These are phyloP conservation scores for Paramecium sexaurelia DNA, from an alignment of 73 alveolate species.

Conservation along the genomic window DNA sequence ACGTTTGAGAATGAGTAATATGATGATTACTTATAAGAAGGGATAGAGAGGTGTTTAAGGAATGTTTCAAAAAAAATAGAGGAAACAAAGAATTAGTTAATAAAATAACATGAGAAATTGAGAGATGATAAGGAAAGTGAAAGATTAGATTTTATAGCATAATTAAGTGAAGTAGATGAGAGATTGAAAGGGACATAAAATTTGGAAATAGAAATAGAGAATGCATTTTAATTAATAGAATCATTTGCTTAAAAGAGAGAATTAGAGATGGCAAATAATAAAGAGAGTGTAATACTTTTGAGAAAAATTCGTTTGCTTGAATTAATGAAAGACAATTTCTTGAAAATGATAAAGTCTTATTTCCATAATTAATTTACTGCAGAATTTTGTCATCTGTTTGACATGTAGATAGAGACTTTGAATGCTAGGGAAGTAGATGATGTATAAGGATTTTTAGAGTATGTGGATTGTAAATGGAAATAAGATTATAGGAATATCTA, in stretches of 20 bases:
- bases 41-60: slow-evolving; percentile 2
- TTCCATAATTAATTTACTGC: slow-evolving; percentile 53
- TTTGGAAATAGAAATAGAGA: neutral
- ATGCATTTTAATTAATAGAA: neutral
- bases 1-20: neutral
- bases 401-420: slow-evolving; percentile 5
- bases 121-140: neutral
- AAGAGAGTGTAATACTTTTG: neutral
- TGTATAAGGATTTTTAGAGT: slow-evolving; percentile 32
- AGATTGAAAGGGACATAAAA: neutral
- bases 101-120: neutral
- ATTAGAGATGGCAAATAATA: neutral
- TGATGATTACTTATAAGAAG: neutral
- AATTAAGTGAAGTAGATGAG: neutral
- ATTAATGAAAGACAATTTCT: slow-evolving; percentile 30
- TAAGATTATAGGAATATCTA: slow-evolving; percentile 2
- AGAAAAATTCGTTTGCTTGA: neutral
- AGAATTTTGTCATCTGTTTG: slow-evolving; percentile 30
- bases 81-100: neutral
- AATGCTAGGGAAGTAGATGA: slow-evolving; percentile 30
- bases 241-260: neutral
- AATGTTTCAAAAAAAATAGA: slow-evolving; percentile 45
- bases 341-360: slow-evolving; percentile 25
- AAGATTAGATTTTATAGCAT: neutral
- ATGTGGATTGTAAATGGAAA: slow-evolving; percentile 47